Evolutionary conservation across 2,329 filamentous ascomycete species (phyloP).

Genomic region (Phaeosphaeriaceae sp.): DNA sequence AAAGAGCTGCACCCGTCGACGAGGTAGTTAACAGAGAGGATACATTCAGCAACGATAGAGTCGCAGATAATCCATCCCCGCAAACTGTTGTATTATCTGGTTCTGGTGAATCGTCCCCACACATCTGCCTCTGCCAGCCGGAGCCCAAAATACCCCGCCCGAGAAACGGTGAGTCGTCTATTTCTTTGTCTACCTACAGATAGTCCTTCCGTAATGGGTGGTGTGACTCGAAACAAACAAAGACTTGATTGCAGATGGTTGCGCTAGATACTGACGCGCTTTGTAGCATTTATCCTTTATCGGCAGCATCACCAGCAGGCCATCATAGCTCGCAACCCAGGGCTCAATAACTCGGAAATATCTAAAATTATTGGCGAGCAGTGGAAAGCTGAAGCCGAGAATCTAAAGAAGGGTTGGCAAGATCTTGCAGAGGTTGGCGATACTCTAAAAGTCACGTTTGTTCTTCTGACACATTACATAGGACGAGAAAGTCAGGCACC

Average conservation of each 20-base stretch:
- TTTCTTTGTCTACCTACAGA: constrained; percentile 28
- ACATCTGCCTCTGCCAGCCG: constrained; percentile 73
- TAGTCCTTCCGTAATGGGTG: constrained; percentile 9
- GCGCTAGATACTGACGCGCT: constrained; percentile 35
- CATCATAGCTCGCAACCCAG: constrained; percentile 83
- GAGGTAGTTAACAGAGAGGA: constrained; percentile 25
- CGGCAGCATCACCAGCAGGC: constrained; percentile 88
- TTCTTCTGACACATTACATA: constrained; percentile 41
- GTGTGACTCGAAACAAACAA: constrained; percentile 28
- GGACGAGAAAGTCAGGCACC: constrained; percentile 90
- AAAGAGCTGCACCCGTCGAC: constrained; percentile 31
- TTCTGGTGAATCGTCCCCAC: constrained; percentile 45
- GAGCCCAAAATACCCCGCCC: constrained; percentile 74
- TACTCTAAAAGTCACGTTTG: neutral
- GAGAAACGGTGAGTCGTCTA: constrained; percentile 67
- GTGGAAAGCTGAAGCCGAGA: constrained; percentile 79
- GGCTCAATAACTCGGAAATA: constrained; percentile 91
- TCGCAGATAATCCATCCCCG: constrained; percentile 24
- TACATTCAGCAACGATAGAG: constrained; percentile 17
- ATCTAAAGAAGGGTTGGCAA: constrained; percentile 86
- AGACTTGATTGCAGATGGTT: constrained; percentile 39
- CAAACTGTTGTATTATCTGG: constrained; percentile 37
- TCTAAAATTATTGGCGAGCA: constrained; percentile 95
- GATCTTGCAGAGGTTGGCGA: constrained; percentile 74
- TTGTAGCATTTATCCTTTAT: constrained; percentile 93